Conservation (phyloP, 805 yeast species). For the Candida maris region DNA sequence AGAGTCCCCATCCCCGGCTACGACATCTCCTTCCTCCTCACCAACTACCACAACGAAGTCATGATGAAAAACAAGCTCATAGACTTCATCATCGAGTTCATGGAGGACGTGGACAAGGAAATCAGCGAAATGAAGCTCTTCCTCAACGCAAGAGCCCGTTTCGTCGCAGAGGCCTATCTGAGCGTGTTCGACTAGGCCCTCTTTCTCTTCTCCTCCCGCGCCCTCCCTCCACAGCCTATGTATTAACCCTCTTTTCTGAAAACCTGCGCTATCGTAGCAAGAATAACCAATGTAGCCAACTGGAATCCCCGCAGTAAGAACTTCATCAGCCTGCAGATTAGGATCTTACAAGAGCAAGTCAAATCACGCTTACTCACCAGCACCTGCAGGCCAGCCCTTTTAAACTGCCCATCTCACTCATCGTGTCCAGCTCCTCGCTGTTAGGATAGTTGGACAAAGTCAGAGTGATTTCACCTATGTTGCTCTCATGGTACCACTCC, state of each 20-base stretch:
- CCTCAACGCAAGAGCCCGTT: constrained; percentile 95
- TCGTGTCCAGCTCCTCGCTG: constrained; percentile 8
- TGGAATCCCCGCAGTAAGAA: constrained; percentile 15
- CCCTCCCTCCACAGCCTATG: neutral
- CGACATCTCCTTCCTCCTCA: constrained; percentile 88
- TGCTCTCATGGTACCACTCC: constrained; percentile 63
- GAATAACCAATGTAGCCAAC: constrained; percentile 13
- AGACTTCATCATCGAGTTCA: constrained; percentile 94
- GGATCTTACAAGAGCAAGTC: constrained; percentile 13
- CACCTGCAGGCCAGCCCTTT: constrained; percentile 35
- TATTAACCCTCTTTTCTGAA: constrained; percentile 3
- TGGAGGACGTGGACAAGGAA: constrained; percentile 99
- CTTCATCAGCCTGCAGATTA: constrained; percentile 30
- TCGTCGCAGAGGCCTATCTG: constrained; percentile 92
- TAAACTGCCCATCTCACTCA: constrained; percentile 20
- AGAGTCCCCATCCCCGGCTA: constrained; percentile 87
- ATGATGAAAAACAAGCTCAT: constrained; percentile 94
- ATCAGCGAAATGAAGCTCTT: constrained; percentile 97
- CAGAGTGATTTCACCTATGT: constrained; percentile 23
- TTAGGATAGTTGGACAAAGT: constrained; percentile 13
- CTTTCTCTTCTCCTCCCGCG: neutral
- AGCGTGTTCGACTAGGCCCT: constrained; percentile 70
- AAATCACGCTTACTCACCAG: constrained; percentile 12
- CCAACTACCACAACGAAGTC: constrained; percentile 91
- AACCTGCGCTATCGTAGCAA: constrained; percentile 12